Percentiles rank a stretch among this genome's conserved stretches.
Conservation (phyloP, 176 grass and related monocot genomes). For the Stipa capillata region DNA sequence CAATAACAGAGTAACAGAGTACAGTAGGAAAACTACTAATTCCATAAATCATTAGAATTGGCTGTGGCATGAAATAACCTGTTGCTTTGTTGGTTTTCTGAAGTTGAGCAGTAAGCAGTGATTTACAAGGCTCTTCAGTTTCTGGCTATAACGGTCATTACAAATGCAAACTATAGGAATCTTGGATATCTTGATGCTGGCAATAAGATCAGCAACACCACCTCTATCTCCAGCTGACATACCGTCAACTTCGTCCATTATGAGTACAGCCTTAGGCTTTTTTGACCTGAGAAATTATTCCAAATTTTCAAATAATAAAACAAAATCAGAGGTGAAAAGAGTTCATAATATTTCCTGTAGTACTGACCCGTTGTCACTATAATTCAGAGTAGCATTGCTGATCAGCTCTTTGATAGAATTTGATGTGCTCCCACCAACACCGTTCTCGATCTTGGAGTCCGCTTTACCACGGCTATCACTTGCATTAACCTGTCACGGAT, state of each 20-base stretch:
- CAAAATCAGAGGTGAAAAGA: background rate
- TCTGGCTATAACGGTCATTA: slow-evolving; percentile 97
- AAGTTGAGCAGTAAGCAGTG: slow-evolving; percentile 85
- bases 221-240: slow-evolving; percentile 99
- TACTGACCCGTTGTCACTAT: slow-evolving; percentile 53
- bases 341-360: slow-evolving; percentile 1
- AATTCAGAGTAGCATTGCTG: slow-evolving; percentile 71
- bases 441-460: slow-evolving; percentile 92
- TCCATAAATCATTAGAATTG: background rate
- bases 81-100: slow-evolving; percentile 96
- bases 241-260: slow-evolving; percentile 99
- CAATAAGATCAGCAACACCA: slow-evolving; percentile 97
- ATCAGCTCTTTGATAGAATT: slow-evolving; percentile 99
- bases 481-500: slow-evolving; percentile 80
- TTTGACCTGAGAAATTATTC: slow-evolving; percentile 49
- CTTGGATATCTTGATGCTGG: slow-evolving; percentile 98
- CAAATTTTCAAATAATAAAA: slow-evolving; percentile 19
- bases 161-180: slow-evolving; percentile 98
- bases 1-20: background rate
- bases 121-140: slow-evolving; percentile 96
- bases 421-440: slow-evolving; percentile 82
- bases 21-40: background rate
- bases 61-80: slow-evolving; percentile 54
- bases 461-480: slow-evolving; percentile 98
- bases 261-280: slow-evolving; percentile 74